Evolutionary conservation across 768 basidiomycete species (phyloP).

Genomic region (Termitomyces sp.): DNA sequence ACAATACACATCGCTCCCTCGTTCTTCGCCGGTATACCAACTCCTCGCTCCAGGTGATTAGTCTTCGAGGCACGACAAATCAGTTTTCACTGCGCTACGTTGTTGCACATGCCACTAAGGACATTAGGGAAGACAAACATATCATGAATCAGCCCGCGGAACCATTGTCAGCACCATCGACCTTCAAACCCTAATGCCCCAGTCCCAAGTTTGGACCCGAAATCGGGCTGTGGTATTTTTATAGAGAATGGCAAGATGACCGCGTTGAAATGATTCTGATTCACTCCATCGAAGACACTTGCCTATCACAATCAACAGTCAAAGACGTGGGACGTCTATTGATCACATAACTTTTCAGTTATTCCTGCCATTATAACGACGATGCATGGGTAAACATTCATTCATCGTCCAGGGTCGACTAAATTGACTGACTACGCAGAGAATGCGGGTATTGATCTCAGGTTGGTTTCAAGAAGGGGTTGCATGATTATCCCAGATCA

Average conservation of each 20-base stretch:
- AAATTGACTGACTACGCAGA: background rate
- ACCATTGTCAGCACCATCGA: background rate
- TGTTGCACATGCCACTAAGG: background rate
- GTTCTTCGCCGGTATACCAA: background rate
- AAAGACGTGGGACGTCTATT: too few species aligned
- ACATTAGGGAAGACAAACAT: background rate
- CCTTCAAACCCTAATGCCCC: background rate
- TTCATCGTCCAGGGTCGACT: background rate
- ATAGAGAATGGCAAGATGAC: background rate
- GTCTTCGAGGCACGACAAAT: background rate
- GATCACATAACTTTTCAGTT: background rate
- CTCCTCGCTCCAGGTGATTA: background rate
- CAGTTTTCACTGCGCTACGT: background rate
- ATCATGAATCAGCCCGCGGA: background rate
- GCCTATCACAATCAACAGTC: too few species aligned
- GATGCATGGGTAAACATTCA: too few species aligned
- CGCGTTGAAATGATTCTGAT: background rate
- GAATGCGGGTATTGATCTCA: background rate
- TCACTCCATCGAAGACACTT: background rate
- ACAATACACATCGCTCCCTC: background rate
- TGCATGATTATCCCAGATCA: background rate
- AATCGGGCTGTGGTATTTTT: background rate
- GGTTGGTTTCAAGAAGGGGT: background rate
- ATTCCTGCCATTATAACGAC: background rate
- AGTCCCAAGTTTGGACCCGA: background rate